These are phyloP conservation scores for Petasospora fabianii DNA, from an alignment of 1,139 yeast species.

Conservation along the genomic window DNA sequence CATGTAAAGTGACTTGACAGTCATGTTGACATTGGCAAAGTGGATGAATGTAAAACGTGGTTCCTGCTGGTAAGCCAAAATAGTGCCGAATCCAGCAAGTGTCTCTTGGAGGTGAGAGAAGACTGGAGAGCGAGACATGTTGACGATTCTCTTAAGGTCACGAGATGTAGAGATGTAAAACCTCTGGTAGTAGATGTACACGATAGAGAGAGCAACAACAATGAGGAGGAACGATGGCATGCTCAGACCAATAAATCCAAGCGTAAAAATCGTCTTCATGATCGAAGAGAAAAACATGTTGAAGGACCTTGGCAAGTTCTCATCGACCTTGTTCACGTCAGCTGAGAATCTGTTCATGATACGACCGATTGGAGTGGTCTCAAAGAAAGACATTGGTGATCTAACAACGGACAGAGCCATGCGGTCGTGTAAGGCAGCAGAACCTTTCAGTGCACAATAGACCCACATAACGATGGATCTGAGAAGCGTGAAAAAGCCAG, in stretches of 20 bases:
- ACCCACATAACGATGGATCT: constrained; percentile 57
- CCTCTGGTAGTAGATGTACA: constrained; percentile 83
- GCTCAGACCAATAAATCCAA: constrained; percentile 74
- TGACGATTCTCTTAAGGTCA: constrained; percentile 90
- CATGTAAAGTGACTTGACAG: constrained; percentile 87
- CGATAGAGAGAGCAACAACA: constrained; percentile 62
- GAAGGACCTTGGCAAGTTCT: constrained; percentile 78
- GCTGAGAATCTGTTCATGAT: constrained; percentile 89
- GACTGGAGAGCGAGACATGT: constrained; percentile 89
- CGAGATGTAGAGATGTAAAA: constrained; percentile 88
- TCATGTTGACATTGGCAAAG: constrained; percentile 79
- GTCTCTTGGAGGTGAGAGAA: constrained; percentile 98
- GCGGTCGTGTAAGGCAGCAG: constrained; percentile 53
- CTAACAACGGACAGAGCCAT: constrained; percentile 66
- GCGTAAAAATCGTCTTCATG: constrained; percentile 70
- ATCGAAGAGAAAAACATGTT: constrained; percentile 74
- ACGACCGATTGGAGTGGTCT: constrained; percentile 95
- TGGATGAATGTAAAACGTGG: constrained; percentile 70
- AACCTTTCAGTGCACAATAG: constrained; percentile 62
- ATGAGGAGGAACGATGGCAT: constrained; percentile 84
- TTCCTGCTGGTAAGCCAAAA: constrained; percentile 82
- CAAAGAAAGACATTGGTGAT: constrained; percentile 97
- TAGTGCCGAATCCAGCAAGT: constrained; percentile 81
- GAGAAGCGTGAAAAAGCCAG: constrained; percentile 44
- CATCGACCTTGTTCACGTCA: constrained; percentile 91